Base-by-base conservation (phyloP, 371 early-diverging fungal genomes). In the Entomophthora muscae region DNA sequence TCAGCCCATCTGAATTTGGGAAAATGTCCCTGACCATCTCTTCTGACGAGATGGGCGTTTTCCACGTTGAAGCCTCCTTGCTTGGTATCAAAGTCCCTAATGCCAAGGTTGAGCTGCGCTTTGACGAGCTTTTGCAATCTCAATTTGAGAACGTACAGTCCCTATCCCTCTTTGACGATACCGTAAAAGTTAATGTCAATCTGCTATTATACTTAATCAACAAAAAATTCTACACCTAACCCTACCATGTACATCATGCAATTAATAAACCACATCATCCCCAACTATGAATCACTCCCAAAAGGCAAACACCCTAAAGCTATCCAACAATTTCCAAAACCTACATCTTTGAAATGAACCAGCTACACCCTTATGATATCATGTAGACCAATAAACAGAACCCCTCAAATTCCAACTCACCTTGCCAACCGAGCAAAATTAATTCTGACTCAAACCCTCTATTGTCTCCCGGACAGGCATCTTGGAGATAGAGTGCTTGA, bases 151-250 rank as follows among this genome's bases (percentile, higher is more conserved):
- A 92, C 65, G 83, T 85, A 21, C 83, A 89, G 56, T 81, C 88
- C 26, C 86, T 93, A 76, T 82, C 82, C 32, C 73, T 98, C 17
- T 86, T 95, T 66, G 95, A 95, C 67, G 88, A 85, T 42, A 76
- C 82, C 65, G 96, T 89, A 31, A 91, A 91, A 68, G 91, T 95
- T 64, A 97, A 98, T 71, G 87, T 96, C 53, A 96, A 98, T 69
- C 68, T 98, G 66, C 73, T 98, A 64, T 82, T 95, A 52, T 94
- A 83, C 70, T 76, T 98, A 52, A 84, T 98, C 67, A 98, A 97
- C 85, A 96, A 95, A 73, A 95, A 96, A 88, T 98, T 61, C 27
- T 61, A 61, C 42, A 61, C 61, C 13, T 61, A 24, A 61, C 17
- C 42, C 42, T 42, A 10, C 42, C 10, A 17, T 42, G n/a, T n/a